Evolutionary conservation across 495 filamentous ascomycete species (phyloP).

Genomic region (Neurospora sublineolata): DNA sequence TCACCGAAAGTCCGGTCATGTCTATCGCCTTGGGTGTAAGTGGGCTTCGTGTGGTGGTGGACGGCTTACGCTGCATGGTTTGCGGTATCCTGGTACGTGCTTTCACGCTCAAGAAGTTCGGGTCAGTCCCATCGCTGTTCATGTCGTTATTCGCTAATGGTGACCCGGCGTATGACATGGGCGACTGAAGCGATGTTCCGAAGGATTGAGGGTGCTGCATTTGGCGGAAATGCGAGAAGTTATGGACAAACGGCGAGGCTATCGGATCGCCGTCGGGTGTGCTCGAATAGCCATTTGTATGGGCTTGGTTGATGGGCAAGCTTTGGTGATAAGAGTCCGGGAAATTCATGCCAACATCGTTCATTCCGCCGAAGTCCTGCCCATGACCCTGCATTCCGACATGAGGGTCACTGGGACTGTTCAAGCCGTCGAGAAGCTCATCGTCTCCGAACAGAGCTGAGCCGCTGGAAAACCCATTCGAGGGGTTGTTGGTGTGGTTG

Average conservation of each 20-base stretch:
- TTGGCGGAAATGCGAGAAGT: conserved; percentile 58
- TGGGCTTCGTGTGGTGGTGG: conserved; percentile 59
- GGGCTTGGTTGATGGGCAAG: conserved; percentile 37
- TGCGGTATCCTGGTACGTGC: conserved; percentile 40
- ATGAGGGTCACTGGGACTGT: conserved; percentile 35
- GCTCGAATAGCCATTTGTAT: conserved; percentile 67
- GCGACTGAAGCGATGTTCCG: conserved; percentile 37
- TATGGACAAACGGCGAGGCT: conserved; percentile 72
- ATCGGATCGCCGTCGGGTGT: conserved; percentile 83
- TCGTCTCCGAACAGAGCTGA: conserved; percentile 50
- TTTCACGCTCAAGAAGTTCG: conserved; percentile 45
- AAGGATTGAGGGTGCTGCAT: conserved; percentile 49
- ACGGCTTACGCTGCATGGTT: conserved; percentile 56
- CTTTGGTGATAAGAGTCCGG: conserved; percentile 30
- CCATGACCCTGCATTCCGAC: conserved; percentile 35
- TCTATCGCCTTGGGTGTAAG: conserved; percentile 62
- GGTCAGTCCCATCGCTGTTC: conserved; percentile 41
- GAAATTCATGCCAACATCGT: conserved; percentile 37
- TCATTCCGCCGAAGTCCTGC: conserved; percentile 36
- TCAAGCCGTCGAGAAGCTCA: conserved; percentile 50
- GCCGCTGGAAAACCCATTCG: conserved; percentile 30
- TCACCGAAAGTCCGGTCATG: conserved; percentile 27
- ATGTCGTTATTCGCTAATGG: conserved; percentile 43
- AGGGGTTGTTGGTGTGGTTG: conserved; percentile 21
- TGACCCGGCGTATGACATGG: conserved; percentile 39